Base-by-base conservation (phyloP, 345 rosid genomes). In the Durio zibethinus region DNA sequence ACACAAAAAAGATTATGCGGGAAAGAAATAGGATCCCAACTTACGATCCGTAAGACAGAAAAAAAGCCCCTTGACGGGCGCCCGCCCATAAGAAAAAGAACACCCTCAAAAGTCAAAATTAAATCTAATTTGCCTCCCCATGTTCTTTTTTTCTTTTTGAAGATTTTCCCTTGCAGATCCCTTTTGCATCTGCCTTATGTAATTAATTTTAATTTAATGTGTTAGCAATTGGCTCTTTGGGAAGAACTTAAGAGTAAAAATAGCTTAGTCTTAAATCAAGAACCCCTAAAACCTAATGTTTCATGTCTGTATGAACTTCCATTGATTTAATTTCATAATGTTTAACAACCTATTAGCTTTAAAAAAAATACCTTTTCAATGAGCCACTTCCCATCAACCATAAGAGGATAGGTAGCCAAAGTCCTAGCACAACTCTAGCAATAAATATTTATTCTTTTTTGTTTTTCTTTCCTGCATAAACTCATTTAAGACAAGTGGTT, bases 341-440 rank as follows among this genome's bases (percentile, higher is more conserved):
- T 15, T 47, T 2, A 10, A 40, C 38, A 5, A 63, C 33, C 36
- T 27, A 47, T 27, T 69, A 47, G 23, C 38, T 47, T 25, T 5
- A 15, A 15, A 69, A 27, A 47, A n/a, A 1, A 52, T 12, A 21
- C 29, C 2, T 4, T 27, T 48, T 27, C 3, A 15, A 3, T 27
- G 56, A 8, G 73, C 35, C 56, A 45, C 20, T 47, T 69, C 38
- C 73, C 7, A 69, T 43, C 23, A 25, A 69, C 4, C 38, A 69
- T 45, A 69, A 27, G 57, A 69, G 38, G 73, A 69, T 69, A 27
- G 43, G 21, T 69, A 47, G 57, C 57, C 21, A 69, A 69, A 69
- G 27, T 69, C 38, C 23, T 69, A 27, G n/a, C 54, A 42, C 72
- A 67, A 69, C 38, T 16, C 40, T 45, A 45, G 7, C 31, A 68